phyloP scores from a whole-genome alignment of 1,139 yeast species.

The Blastobotrys serpentis region DNA sequence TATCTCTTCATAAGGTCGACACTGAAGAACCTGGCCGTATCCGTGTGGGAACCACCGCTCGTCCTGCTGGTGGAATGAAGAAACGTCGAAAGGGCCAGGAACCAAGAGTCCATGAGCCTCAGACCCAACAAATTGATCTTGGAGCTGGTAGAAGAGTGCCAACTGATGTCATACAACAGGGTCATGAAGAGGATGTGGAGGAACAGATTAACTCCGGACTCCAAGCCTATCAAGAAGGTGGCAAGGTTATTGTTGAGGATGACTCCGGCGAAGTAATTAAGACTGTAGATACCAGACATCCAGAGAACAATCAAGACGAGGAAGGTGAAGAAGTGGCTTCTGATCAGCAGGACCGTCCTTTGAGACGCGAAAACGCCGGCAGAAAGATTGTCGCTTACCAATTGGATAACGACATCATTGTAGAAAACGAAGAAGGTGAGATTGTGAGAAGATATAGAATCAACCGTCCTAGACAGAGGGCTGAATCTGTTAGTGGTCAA shows the following conservation, averaged over 20 bases:
- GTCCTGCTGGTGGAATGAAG: conserved; percentile 78
- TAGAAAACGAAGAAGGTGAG: conserved; percentile 93
- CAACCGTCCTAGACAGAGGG: conserved; percentile 46
- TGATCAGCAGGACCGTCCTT: conserved; percentile 2
- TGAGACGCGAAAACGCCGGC: conserved; percentile 16
- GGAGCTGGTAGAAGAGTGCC: conserved; percentile 30
- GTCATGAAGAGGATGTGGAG: conserved; percentile 23
- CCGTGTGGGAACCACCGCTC: conserved; percentile 46
- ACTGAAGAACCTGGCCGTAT: conserved; percentile 48
- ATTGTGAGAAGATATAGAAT: conserved; percentile 78
- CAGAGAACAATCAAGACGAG: not conserved
- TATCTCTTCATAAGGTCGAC: conserved; percentile 79
- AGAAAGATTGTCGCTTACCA: conserved; percentile 53
- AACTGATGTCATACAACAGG: conserved; percentile 24
- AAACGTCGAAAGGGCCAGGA: conserved; percentile 44
- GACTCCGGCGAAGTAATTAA: conserved; percentile 75
- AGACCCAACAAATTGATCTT: conserved; percentile 34
- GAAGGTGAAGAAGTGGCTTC: conserved; percentile 6
- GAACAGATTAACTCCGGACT: conserved; percentile 28
- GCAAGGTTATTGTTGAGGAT: conserved; percentile 71
- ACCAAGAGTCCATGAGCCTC: conserved; percentile 32
- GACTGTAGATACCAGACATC: conserved; percentile 19
- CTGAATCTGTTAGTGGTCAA: conserved; percentile 9
- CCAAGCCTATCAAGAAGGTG: conserved; percentile 73
- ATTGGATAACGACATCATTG: conserved; percentile 68